Evolutionary conservation across 176 grass and related monocot species (phyloP).

Genomic region (Bromus sterilis): DNA sequence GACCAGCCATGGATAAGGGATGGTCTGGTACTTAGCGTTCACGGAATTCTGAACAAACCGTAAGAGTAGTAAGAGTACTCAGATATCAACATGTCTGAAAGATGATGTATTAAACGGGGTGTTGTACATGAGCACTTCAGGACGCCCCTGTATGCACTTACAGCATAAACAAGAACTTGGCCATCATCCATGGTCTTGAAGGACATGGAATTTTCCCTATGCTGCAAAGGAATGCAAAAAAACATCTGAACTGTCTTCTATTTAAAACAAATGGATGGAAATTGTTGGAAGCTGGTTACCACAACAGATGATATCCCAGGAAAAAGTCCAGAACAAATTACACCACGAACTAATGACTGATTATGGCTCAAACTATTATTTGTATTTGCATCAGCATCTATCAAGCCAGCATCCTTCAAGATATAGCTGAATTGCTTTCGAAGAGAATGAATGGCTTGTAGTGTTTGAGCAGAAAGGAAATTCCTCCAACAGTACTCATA

Average conservation of each 20-base stretch:
- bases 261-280: slow-evolving; percentile 1
- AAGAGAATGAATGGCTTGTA: slow-evolving; percentile 92
- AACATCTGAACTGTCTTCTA: background rate
- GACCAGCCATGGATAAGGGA: slow-evolving; percentile 90
- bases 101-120: background rate
- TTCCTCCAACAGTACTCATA: slow-evolving; percentile 99
- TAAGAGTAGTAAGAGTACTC: slow-evolving; percentile 5
- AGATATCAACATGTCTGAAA: background rate
- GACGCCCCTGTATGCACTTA: slow-evolving; percentile 34
- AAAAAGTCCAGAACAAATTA: slow-evolving; percentile 90
- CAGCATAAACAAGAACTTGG: slow-evolving; percentile 92
- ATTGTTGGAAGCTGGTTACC: slow-evolving; percentile 31
- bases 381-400: slow-evolving; percentile 58
- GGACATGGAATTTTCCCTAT: slow-evolving; percentile 93
- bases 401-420: slow-evolving; percentile 73
- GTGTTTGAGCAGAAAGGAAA: slow-evolving; percentile 89
- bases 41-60: slow-evolving; percentile 67
- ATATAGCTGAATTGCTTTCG: slow-evolving; percentile 94
- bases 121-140: background rate
- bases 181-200: slow-evolving; percentile 99
- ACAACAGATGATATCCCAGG: slow-evolving; percentile 91
- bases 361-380: slow-evolving; percentile 92
- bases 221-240: slow-evolving; percentile 47
- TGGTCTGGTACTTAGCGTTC: slow-evolving; percentile 89
- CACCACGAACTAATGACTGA: slow-evolving; percentile 84